Conservation (phyloP, 2,329 filamentous ascomycete species). For the Cercospora sojina region DNA sequence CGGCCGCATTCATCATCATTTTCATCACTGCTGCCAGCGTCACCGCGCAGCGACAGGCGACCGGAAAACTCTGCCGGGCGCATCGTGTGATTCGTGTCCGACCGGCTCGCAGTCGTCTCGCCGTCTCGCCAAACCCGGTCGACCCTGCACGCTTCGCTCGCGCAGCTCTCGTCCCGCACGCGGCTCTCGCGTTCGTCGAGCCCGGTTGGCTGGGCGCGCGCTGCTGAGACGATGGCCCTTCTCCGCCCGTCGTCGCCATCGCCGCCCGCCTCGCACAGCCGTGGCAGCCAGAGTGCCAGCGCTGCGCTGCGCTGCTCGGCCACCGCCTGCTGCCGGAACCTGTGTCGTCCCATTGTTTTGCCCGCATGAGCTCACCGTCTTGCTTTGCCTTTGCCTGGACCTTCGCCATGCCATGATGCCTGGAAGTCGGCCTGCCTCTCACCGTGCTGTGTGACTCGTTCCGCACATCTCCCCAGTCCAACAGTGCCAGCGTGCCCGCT, state of each 20-base stretch:
- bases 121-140: conserved; percentile 5
- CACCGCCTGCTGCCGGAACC: background rate
- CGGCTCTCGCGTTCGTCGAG: background rate
- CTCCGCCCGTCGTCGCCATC: background rate
- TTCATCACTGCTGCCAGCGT: background rate
- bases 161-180: background rate
- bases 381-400: background rate
- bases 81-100: background rate
- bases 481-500: background rate
- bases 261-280: background rate
- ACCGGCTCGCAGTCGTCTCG: background rate
- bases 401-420: background rate
- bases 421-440: background rate
- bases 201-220: conserved; percentile 1
- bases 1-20: background rate
- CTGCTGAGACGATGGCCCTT: background rate
- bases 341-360: background rate
- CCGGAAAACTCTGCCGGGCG: background rate
- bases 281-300: background rate
- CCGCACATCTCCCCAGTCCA: background rate
- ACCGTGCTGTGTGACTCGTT: conserved; percentile 5
- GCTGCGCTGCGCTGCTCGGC: background rate
- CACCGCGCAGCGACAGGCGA: background rate
- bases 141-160: background rate
- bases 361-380: conserved; percentile 10